These are phyloP conservation scores for Glycine latifolia DNA, from an alignment of 306 rosid genomes.

Conservation along the genomic window DNA sequence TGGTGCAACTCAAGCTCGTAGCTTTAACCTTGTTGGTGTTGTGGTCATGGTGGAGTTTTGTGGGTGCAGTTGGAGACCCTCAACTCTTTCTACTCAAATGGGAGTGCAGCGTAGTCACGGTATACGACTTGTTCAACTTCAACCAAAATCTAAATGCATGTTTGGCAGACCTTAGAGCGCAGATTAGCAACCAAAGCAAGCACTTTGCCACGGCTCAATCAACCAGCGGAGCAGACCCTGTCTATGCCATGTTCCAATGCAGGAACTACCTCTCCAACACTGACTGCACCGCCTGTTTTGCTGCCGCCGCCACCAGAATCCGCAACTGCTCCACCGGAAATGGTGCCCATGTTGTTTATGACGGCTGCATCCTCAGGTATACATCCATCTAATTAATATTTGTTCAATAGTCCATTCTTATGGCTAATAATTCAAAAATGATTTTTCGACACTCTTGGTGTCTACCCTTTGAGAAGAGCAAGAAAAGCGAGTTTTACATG, in stretches of 20 bases:
- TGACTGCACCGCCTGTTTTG: neutral
- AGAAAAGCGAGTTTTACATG: too few relatives aligned
- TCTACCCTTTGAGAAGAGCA: too few relatives aligned
- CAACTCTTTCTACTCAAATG: conserved; percentile 55
- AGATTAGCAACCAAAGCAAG: conserved; percentile 42
- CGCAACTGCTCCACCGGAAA: neutral
- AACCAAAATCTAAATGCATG: conserved; percentile 59
- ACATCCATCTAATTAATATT: too few relatives aligned
- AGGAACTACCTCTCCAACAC: neutral
- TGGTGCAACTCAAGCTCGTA: neutral
- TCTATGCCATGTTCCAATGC: neutral
- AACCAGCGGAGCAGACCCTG: neutral
- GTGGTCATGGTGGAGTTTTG: conserved; percentile 33
- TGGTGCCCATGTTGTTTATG: too few relatives aligned
- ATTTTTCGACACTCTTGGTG: too few relatives aligned
- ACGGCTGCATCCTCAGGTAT: too few relatives aligned
- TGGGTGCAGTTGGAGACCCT: conserved; percentile 48
- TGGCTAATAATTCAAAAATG: too few relatives aligned
- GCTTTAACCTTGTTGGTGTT: neutral
- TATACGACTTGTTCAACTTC: conserved; percentile 51
- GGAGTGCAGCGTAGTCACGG: conserved; percentile 71
- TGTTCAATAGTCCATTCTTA: too few relatives aligned
- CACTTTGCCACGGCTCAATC: conserved; percentile 56
- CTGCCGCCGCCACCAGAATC: neutral
- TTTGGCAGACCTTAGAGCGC: conserved; percentile 42